Percentiles rank a stretch among this genome's conserved stretches.
phyloP scores from a whole-genome alignment of 2,329 filamentous ascomycete genomes.

The Trematosphaeria pertusa region DNA sequence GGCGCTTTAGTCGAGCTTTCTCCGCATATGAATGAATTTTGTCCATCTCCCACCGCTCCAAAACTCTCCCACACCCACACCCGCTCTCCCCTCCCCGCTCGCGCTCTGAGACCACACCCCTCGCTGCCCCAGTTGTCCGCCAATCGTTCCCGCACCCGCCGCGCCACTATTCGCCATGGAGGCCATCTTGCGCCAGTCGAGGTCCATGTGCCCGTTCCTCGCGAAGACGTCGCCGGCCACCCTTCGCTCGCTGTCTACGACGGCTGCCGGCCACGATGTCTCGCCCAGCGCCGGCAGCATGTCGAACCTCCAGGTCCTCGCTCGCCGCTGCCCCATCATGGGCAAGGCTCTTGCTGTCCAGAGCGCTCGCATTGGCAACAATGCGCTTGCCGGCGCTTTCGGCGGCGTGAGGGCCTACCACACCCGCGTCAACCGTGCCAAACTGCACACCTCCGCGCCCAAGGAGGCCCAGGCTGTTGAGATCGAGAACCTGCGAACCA shows the following conservation, averaged over 20 bases:
- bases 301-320: slow-evolving; percentile 94
- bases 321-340: slow-evolving; percentile 97
- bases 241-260: slow-evolving; percentile 84
- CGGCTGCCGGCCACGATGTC: slow-evolving; percentile 68
- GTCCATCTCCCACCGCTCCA: slow-evolving; percentile 20
- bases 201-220: slow-evolving; percentile 96
- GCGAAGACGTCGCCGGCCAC: slow-evolving; percentile 92
- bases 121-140: not conserved
- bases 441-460: slow-evolving; percentile 79
- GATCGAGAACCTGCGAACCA: slow-evolving; percentile 46
- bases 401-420: slow-evolving; percentile 58
- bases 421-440: slow-evolving; percentile 66
- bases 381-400: slow-evolving; percentile 56
- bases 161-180: slow-evolving; percentile 70
- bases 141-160: slow-evolving; percentile 3
- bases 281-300: slow-evolving; percentile 89
- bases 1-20: slow-evolving; percentile 22
- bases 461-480: slow-evolving; percentile 82
- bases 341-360: slow-evolving; percentile 95
- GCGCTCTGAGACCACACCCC: slow-evolving; percentile 3
- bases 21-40: slow-evolving; percentile 35
- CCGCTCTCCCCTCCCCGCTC: slow-evolving; percentile 4
- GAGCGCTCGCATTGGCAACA: slow-evolving; percentile 58
- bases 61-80: slow-evolving; percentile 3
- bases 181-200: slow-evolving; percentile 90